Conservation (phyloP, 1,284 basidiomycete genomes). For the Malassezia brasiliensis region DNA sequence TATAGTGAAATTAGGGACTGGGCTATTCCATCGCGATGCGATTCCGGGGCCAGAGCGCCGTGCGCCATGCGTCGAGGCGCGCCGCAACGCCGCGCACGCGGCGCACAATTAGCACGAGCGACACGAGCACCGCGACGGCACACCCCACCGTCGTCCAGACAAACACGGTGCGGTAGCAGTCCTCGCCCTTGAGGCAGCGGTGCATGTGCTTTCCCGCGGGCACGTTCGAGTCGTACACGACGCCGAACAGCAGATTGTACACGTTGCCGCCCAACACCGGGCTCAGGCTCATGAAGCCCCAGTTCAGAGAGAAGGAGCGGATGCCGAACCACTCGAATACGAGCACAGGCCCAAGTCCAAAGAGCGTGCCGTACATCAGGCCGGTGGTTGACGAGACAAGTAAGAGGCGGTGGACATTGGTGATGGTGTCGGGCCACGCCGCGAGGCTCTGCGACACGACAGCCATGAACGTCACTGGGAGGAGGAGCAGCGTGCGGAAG, state of each 20-base stretch:
- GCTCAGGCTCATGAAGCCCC: conserved; percentile 66
- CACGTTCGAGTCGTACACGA: conserved; percentile 14
- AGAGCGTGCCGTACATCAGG: conserved; percentile 66
- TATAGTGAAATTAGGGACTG: too few species aligned
- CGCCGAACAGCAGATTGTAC: conserved; percentile 72
- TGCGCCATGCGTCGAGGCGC: neutral
- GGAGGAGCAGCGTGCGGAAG: conserved; percentile 32
- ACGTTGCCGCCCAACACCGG: conserved; percentile 73
- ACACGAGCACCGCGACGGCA: conserved; percentile 23
- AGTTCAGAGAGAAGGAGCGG: conserved; percentile 72
- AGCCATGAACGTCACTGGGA: conserved; percentile 36
- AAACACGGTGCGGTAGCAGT: conserved; percentile 43
- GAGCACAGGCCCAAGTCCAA: conserved; percentile 66
- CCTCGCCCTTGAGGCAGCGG: conserved; percentile 36
- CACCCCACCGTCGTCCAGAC: conserved; percentile 30
- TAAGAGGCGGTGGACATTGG: conserved; percentile 61
- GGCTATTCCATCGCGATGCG: too few species aligned
- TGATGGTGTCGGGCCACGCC: conserved; percentile 50
- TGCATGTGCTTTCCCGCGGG: conserved; percentile 18
- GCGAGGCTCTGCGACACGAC: conserved; percentile 36
- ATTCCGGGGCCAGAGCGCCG: neutral
- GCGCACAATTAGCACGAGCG: conserved; percentile 25
- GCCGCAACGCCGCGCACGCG: neutral
- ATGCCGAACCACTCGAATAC: conserved; percentile 79
- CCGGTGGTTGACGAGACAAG: conserved; percentile 64